These are phyloP conservation scores for Penicillium polonicum DNA, from an alignment of 2,329 filamentous ascomycete genomes.

Conservation along the genomic window DNA sequence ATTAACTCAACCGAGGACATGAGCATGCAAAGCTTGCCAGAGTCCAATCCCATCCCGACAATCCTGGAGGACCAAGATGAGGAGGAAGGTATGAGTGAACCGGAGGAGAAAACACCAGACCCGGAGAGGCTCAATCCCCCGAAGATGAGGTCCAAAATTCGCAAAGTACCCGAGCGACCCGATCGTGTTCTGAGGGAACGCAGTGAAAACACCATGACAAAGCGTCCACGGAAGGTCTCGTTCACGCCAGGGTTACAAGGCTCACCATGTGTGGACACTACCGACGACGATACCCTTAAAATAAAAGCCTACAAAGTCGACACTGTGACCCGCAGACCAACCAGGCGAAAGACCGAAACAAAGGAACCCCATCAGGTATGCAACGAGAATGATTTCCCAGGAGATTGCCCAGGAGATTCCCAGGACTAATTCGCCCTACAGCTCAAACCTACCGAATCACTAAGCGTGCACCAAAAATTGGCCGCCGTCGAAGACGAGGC, in stretches of 20 bases:
- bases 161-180: constrained; percentile 23
- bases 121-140: constrained; percentile 6
- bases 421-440: constrained; percentile 13
- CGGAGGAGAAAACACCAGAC: constrained; percentile 19
- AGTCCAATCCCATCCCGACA: constrained; percentile 29
- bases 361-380: constrained; percentile 34
- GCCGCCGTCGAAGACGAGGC: constrained; percentile 46
- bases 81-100: constrained; percentile 31
- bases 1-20: constrained; percentile 25
- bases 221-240: constrained; percentile 38
- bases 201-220: constrained; percentile 37
- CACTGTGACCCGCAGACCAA: constrained; percentile 30
- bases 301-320: constrained; percentile 36
- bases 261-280: constrained; percentile 26
- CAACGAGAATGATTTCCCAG: background rate
- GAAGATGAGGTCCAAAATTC: constrained; percentile 23
- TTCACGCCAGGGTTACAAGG: constrained; percentile 37
- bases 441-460: constrained; percentile 20
- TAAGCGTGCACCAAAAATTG: constrained; percentile 45
- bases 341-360: constrained; percentile 29
- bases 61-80: constrained; percentile 34
- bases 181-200: constrained; percentile 38
- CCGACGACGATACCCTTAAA: constrained; percentile 36
- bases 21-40: constrained; percentile 19
- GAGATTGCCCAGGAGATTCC: background rate